Base-by-base conservation (phyloP, 116 monocot genomes). In the Phalaenopsis hybrid region DNA sequence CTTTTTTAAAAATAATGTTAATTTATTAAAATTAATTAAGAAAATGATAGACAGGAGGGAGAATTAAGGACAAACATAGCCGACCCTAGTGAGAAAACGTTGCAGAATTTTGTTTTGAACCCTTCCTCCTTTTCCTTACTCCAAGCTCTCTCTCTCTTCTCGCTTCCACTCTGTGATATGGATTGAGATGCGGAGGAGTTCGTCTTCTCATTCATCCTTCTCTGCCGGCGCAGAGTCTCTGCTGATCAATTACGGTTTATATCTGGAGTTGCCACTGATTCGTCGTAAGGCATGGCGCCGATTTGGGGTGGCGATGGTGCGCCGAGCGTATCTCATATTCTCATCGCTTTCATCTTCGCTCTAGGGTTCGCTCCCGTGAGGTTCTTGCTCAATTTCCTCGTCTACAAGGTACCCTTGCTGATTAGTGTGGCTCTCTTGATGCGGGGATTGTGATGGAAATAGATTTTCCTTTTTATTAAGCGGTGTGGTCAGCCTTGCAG, bases 361-460 rank as follows among this genome's bases (percentile, higher is more conserved):
- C 8, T 46, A 4, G 75, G 75, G 44, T 75, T 75, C 8, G 75
- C 20, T 21, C 75, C 45, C 44, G 75, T 34, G 45, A 75, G 75
- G 45, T 75, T 75, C 43, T 44, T 75, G 20, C 75, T 75, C 75
- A n/a, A 75, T 45, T 44, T 34, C 17, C 20, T 45, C 20, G 45
- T 75, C 75, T 75, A 45, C 37, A 75, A 75, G 75, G 75, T 75
- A 75, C 8, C 45, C 20, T 31, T 18, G 37, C 41, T 75, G 37
- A 6, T 69, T 21, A 69, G 9, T 41, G 11, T 2, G 37, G 16
- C 13, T 34, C 13, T 31, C 37, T 15, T 73, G 12, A 34, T 28
- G 70, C 8, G 70, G 33, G 70, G 33, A 28, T 69, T 69, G 70
- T 25, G 33, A 3, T 70, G 70, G 9, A 12, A 31, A 1, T 31